phyloP scores from a whole-genome alignment of 1,139 yeast genomes.

The Pneumocystis oryctolagi region DNA sequence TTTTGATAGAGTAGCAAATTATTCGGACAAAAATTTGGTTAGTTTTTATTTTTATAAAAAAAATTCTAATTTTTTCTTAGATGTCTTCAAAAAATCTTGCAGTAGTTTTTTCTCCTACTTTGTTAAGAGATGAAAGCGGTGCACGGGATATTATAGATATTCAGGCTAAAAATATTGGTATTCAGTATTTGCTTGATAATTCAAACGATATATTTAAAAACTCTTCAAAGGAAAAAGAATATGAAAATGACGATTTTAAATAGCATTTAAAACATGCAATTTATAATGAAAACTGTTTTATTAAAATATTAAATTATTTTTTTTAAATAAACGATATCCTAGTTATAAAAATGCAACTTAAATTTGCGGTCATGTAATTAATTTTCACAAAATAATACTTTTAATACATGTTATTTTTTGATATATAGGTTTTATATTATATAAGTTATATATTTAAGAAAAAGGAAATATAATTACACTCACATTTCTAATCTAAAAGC shows the following conservation, averaged over 20 bases:
- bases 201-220: slow-evolving; percentile 22
- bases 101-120: slow-evolving; percentile 90
- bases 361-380: background rate
- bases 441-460: background rate
- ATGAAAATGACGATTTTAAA: background rate
- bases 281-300: background rate
- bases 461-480: background rate
- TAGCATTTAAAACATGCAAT: background rate
- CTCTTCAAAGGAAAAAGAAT: background rate
- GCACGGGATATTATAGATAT: slow-evolving; percentile 77
- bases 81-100: slow-evolving; percentile 77
- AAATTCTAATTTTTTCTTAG: slow-evolving; percentile 1
- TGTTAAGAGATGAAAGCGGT: slow-evolving; percentile 67
- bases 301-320: background rate
- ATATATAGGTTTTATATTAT: background rate
- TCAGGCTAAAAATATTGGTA: slow-evolving; percentile 64
- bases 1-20: slow-evolving; percentile 29
- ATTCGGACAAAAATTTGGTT: slow-evolving; percentile 36
- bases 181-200: slow-evolving; percentile 58
- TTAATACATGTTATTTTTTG: background rate
- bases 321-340: background rate
- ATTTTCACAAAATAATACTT: background rate
- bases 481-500: background rate
- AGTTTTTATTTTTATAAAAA: background rate
- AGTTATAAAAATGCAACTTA: background rate